Percentiles rank a stretch among this genome's conserved stretches.
Conservation (phyloP, 768 basidiomycete genomes). For the Russula griseocarnosa region DNA sequence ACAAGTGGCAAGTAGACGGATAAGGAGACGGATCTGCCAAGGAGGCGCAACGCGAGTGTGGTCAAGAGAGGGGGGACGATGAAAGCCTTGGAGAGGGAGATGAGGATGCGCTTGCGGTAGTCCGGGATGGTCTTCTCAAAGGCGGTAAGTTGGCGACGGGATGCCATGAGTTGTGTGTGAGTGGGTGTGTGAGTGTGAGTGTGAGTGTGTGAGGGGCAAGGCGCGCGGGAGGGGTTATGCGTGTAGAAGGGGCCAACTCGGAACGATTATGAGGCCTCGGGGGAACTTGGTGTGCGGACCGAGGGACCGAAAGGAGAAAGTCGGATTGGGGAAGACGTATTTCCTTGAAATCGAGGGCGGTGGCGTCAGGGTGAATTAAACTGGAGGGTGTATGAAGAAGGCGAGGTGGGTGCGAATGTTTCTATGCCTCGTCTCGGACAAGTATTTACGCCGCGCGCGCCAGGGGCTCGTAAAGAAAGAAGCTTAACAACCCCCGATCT, state of each 20-base stretch:
- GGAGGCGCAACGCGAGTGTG: conserved; percentile 10
- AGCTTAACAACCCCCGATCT: not conserved
- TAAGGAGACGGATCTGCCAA: not conserved
- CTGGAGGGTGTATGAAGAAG: not conserved
- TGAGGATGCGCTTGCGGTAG: conserved; percentile 27
- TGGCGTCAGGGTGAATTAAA: not conserved
- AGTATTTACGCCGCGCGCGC: not conserved
- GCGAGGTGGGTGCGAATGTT: not conserved
- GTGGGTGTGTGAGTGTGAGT: not conserved
- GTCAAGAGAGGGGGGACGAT: conserved; percentile 20
- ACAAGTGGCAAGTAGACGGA: conserved; percentile 7
- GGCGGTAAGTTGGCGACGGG: conserved; percentile 16
- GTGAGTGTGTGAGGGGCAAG: not conserved
- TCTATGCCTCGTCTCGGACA: not conserved
- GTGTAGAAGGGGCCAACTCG: not conserved
- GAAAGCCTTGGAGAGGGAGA: conserved; percentile 20
- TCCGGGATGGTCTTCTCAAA: conserved; percentile 26
- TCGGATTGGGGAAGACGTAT: not conserved
- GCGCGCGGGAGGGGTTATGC: conserved; percentile 1
- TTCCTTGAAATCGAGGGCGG: not conserved
- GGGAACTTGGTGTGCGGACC: not conserved
- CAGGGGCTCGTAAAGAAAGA: not conserved
- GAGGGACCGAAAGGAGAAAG: not conserved
- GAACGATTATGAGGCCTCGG: not conserved
- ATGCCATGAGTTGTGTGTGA: conserved; percentile 12